Percentiles rank a stretch among this genome's conserved stretches.
phyloP scores from a whole-genome alignment of 106 monocot species.

The Agapanthus africanus region DNA sequence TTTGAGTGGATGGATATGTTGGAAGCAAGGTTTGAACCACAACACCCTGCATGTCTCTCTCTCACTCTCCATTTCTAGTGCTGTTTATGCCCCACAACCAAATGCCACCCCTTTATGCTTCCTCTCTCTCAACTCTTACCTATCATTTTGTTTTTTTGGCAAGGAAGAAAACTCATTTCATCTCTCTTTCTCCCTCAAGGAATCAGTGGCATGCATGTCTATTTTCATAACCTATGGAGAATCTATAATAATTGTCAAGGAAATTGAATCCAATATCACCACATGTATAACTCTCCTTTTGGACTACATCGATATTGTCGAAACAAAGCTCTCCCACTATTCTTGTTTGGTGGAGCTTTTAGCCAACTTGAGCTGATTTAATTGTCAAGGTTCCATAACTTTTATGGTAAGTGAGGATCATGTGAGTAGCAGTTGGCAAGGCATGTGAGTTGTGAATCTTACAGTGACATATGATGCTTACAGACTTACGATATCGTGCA shows the following conservation, averaged over 20 bases:
- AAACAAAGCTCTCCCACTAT: too few relatives aligned
- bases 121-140: conserved; percentile 4
- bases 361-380: too few relatives aligned
- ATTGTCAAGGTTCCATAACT: too few relatives aligned
- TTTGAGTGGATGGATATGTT: conserved; percentile 13
- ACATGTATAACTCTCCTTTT: too few relatives aligned
- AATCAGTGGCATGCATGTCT: background rate
- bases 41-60: background rate
- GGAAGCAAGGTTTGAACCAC: conserved; percentile 1
- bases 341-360: too few relatives aligned
- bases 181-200: background rate
- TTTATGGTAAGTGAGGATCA: too few relatives aligned
- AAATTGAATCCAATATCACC: too few relatives aligned
- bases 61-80: conserved; percentile 14
- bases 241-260: conserved; percentile 2
- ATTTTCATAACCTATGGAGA: background rate
- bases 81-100: conserved; percentile 22
- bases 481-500: too few relatives aligned
- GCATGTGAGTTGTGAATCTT: too few relatives aligned
- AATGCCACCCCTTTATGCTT: conserved; percentile 9
- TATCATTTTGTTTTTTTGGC: background rate
- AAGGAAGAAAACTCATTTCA: conserved; percentile 1
- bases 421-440: too few relatives aligned
- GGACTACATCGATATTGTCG: too few relatives aligned
- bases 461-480: too few relatives aligned